phyloP scores from a whole-genome alignment of 768 basidiomycete species.

The Tricholoma hemisulphureum region DNA sequence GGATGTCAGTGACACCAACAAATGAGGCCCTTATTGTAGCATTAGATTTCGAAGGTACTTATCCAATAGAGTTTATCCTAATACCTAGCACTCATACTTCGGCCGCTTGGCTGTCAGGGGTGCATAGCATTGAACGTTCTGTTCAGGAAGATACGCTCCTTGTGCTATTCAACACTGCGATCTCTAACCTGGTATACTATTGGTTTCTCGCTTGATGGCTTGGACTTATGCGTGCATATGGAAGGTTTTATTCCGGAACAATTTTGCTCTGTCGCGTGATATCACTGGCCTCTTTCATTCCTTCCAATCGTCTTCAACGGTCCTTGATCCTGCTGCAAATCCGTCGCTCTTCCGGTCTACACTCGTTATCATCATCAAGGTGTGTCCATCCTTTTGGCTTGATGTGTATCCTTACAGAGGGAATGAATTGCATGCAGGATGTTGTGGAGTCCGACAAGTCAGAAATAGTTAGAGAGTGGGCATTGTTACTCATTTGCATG shows the following conservation, averaged over 20 bases:
- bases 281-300: constrained; percentile 62
- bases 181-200: constrained; percentile 53
- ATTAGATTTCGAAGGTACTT: constrained; percentile 60
- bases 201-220: background rate
- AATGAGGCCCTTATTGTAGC: constrained; percentile 53
- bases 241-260: constrained; percentile 64
- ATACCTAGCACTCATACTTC: background rate
- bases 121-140: constrained; percentile 63
- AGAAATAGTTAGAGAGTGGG: constrained; percentile 60
- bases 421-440: constrained; percentile 37
- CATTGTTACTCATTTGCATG: background rate
- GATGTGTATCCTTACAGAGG: too few relatives aligned
- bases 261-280: constrained; percentile 60
- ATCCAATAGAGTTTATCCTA: background rate
- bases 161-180: constrained; percentile 63
- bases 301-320: constrained; percentile 56
- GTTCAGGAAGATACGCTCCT: constrained; percentile 63
- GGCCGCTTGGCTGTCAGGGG: constrained; percentile 33
- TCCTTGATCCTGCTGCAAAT: constrained; percentile 58
- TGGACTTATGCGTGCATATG: background rate
- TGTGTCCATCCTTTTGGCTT: constrained; percentile 7
- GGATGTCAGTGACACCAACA: constrained; percentile 67
- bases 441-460: constrained; percentile 60
- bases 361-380: constrained; percentile 64
- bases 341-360: constrained; percentile 59